Base-by-base conservation (phyloP, 2,329 filamentous ascomycete genomes). In the Aureobasidium sp. region DNA sequence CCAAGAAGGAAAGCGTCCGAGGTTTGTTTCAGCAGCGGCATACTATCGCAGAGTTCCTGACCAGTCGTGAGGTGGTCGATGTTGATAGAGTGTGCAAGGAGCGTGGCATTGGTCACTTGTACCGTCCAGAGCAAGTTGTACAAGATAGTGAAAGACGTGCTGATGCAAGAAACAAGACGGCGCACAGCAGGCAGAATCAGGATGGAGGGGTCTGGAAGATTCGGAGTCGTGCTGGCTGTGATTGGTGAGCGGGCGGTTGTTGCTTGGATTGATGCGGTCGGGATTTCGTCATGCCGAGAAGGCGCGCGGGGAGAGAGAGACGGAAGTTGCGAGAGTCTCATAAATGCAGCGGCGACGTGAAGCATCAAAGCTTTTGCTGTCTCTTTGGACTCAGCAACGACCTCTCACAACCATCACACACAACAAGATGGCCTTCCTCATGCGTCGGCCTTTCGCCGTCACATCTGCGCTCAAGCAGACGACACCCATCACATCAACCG, bases 381-480 rank as follows among this genome's bases (percentile, higher is more conserved):
- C 46, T 58, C 34, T 23, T 50, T 32, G 39, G 15, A 27, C 17
- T 36, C 20, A 46, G 17, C 7, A 29, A 34, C 47, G 34, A 29
- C 46, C 32, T 20, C 23, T 5, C 20, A 26, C n/a, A 26, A 8
- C 8, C 17, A 57, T 9, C 17, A 57, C 47, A 12, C 23, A 78
- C 66, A 67, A 89, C 20, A 20, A 20, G 20, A 20, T 88, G 86
- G 82, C 85, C 63, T 87, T 86, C 73, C 75, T 86, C 62, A 77
- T 87, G 66, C 80, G 84, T 71, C 82, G 84, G 67, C 85, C 86
- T 20, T 86, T 88, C 68, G 81, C 84, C 71, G 77, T 88, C 66
- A 78, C 84, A 48, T 77, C 81, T 65, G 80, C 81, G 41, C 73
- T 88, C 68, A 82, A 79, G 73, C 85, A 83, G 46, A 77, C 79